These are phyloP conservation scores for Populus euphratica DNA, from an alignment of 345 rosid genomes.

Conservation along the genomic window DNA sequence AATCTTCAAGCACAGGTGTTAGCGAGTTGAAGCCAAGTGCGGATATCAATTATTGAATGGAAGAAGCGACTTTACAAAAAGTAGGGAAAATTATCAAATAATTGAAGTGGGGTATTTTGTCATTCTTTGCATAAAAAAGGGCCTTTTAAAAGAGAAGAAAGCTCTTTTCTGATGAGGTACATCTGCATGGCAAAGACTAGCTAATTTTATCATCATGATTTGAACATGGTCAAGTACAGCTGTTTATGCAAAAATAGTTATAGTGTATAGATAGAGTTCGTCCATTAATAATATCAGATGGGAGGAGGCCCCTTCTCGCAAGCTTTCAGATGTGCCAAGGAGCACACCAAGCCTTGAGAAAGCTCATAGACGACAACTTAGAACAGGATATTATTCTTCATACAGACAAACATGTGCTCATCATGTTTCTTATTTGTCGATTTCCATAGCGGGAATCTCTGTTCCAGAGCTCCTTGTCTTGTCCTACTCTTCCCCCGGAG, in stretches of 20 bases:
- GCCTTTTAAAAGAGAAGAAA: not conserved
- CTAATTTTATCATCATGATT: not conserved
- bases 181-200: not conserved
- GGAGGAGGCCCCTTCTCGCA: not conserved
- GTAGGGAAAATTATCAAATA: not conserved
- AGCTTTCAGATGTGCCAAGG: not conserved
- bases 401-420: not conserved
- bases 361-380: not conserved
- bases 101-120: not conserved
- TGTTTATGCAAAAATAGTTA: not conserved
- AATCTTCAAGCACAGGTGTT: not conserved
- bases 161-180: not conserved
- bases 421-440: not conserved
- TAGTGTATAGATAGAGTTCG: not conserved
- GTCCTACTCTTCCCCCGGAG: not conserved
- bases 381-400: not conserved
- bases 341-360: not conserved
- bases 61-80: not conserved
- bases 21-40: not conserved
- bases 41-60: not conserved
- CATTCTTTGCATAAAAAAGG: not conserved
- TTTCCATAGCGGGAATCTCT: not conserved
- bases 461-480: not conserved
- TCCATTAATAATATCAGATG: not conserved
- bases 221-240: not conserved